Percentiles rank a stretch among this genome's conserved stretches.
Conservation (phyloP, 495 filamentous ascomycete genomes). For the Penicillium goetzii region DNA sequence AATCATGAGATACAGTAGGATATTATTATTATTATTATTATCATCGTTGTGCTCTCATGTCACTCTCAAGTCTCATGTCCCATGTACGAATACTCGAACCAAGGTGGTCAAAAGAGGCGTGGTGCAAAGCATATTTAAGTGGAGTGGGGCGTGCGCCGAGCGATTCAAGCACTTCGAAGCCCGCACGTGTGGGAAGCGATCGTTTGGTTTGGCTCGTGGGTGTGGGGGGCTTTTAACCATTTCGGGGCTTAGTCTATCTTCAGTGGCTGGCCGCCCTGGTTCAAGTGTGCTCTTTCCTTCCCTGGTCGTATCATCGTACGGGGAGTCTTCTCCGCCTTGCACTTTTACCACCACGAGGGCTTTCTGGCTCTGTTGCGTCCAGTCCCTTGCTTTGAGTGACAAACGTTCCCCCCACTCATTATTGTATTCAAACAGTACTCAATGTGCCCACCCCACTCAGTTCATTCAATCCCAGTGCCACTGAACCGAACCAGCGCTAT, state of each 20-base stretch:
- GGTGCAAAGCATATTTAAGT: slow-evolving; percentile 14
- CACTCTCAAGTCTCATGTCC: not conserved
- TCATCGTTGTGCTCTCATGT: not conserved
- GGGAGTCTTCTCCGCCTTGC: not conserved
- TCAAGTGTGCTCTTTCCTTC: not conserved
- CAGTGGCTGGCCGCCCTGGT: not conserved
- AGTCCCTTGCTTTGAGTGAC: not conserved
- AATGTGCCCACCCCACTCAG: not conserved
- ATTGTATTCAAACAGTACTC: not conserved
- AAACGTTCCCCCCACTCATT: not conserved
- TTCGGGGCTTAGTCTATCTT: not conserved
- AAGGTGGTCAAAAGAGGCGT: slow-evolving; percentile 11
- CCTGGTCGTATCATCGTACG: not conserved
- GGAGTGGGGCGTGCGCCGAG: slow-evolving; percentile 17
- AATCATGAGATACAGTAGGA: not conserved
- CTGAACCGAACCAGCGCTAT: slow-evolving; percentile 1
- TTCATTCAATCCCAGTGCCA: not conserved
- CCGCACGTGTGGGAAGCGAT: slow-evolving; percentile 28
- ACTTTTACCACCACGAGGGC: not conserved
- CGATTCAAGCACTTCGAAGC: slow-evolving; percentile 16
- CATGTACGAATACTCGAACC: not conserved
- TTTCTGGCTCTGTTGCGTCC: not conserved
- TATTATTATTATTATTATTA: not conserved
- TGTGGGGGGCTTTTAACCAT: slow-evolving; percentile 9
- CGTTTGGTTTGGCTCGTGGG: slow-evolving; percentile 7